Base-by-base conservation (phyloP, 2,329 filamentous ascomycete genomes). In the Curvularia spicifera region DNA sequence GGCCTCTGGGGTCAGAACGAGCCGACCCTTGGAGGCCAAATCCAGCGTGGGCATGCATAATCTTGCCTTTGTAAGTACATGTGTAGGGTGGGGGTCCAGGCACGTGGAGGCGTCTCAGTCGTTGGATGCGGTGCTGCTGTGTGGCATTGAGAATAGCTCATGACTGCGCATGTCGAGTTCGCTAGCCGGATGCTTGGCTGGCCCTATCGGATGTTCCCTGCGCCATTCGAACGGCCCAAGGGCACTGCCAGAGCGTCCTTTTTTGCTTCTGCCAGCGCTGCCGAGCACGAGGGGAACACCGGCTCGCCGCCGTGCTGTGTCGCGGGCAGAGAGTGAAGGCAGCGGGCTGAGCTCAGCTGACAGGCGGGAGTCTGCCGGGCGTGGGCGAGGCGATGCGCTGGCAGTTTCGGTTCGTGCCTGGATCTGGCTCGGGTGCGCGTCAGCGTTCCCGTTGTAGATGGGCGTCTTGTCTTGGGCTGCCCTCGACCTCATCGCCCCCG, bases 361-460 rank as follows among this genome's bases (percentile, higher is more conserved):
- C 55, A 29, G 33, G 37, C 50, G 29, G 46, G n/a, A n/a, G 18
- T 18, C 18, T 18, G 18, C 18, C 18, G 18, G 18, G 1, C 1
- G 15, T 10, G 47, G 24, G 33, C 53, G 49, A 50, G 55, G 54
- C 51, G 66, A 60, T 64, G 65, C 60, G 65, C 59, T 64, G 67
- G 61, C 66, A 66, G 51, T 56, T 47, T 52, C 57, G 60, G 47
- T 45, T 63, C 53, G 60, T 64, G 63, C 59, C 63, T 64, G 66
- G 50, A 53, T 45, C 31, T 28, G 40, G 51, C 40, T 31, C 37
- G 44, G 37, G 44, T 46, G 44, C 53, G 55, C 60, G 52, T 56
- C 59, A 63, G 53, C 56, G 54, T 37, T 48, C 45, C 50, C 53
- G 59, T 7, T 9, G 28, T 31, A 2, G 6, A 31, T 2, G 9